Evolutionary conservation across 2,329 filamentous ascomycete genomes (phyloP), one percentile per base, ranked within the genome.

Genomic region (Hypoxylon sp.): DNA sequence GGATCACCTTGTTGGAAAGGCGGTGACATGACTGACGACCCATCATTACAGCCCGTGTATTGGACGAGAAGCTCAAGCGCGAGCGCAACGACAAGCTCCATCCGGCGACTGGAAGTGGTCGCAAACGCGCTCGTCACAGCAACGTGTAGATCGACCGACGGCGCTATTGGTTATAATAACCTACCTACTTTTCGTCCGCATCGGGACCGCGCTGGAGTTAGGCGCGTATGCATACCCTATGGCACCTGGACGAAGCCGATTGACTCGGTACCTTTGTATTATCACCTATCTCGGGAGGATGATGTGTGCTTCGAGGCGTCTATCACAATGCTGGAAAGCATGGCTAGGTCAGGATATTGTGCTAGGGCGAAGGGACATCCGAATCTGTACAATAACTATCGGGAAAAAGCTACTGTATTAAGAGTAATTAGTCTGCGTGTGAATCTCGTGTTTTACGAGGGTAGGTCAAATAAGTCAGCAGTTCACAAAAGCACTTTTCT

Each of bases 31-130:
- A n/a, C n/a, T n/a, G n/a, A n/a, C n/a, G n/a, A n/a, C n/a, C n/a
- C n/a, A n/a, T n/a, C n/a, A n/a, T 12, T 17, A 32, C 63, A 86
- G 82, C 82, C 11, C 82, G 82, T 52, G 82, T 87, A 13, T 71
- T 86, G 68, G 82, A 86, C 73, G 80, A 86, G 67, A 86, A 86
- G 71, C 80, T 86, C 75, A 84, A 82, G 76, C 75, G 81, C 60
- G 83, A 86, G 65, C 77, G 76, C 63, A 80, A 75, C 71, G 79
- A 83, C 40, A 85, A 84, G 70, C 73, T 82, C 71, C 79, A 83
- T 44, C 78, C 80, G 5, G 69, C 68, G 3, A 61, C 69, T 3
- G 69, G 73, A 61, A 82, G 79, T 64, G 77, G 69, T 5, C 79
- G 82, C 66, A 86, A 86, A 69, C 76, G 83, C 20, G 70, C 79